Evolutionary conservation across 2,329 filamentous ascomycete genomes (phyloP).

Genomic region (Domatiomyces catenatus): DNA sequence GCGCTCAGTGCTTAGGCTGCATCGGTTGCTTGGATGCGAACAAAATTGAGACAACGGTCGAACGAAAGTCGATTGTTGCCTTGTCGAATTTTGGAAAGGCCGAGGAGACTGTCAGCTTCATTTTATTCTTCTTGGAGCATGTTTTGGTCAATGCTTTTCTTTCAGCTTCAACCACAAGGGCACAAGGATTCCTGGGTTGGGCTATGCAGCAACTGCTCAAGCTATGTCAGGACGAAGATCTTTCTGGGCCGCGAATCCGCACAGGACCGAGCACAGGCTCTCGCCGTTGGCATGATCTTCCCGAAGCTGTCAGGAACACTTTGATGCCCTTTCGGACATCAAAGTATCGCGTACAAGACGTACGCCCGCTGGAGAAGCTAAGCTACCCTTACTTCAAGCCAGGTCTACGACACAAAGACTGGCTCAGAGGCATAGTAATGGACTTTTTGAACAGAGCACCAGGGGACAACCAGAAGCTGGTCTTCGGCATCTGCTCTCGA

Average conservation of each 20-base stretch:
- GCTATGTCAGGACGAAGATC: constrained; percentile 48
- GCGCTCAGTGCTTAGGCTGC: constrained; percentile 69
- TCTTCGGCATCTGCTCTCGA: constrained; percentile 69
- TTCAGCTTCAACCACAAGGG: constrained; percentile 70
- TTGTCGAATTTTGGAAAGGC: constrained; percentile 68
- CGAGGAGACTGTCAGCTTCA: constrained; percentile 71
- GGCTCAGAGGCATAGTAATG: constrained; percentile 66
- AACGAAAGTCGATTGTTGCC: constrained; percentile 70
- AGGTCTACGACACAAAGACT: constrained; percentile 53
- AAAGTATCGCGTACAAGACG: constrained; percentile 52
- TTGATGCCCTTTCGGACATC: constrained; percentile 81
- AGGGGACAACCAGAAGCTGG: constrained; percentile 54
- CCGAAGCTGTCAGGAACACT: constrained; percentile 61
- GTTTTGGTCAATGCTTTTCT: constrained; percentile 83
- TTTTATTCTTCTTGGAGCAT: constrained; percentile 69
- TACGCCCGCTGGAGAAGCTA: constrained; percentile 26
- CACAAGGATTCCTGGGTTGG: constrained; percentile 84
- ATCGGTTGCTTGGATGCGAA: constrained; percentile 89
- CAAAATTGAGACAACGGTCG: constrained; percentile 62
- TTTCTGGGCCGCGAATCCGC: constrained; percentile 18
- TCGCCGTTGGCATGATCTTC: constrained; percentile 52
- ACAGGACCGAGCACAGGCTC: constrained; percentile 4
- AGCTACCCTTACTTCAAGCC: constrained; percentile 64
- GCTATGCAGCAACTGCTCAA: constrained; percentile 84
- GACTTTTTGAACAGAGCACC: constrained; percentile 69